Percentiles rank a stretch among this genome's conserved stretches.
Conservation (phyloP, 2,329 filamentous ascomycete species). For the Stachybotrys chlorohalonatus region DNA sequence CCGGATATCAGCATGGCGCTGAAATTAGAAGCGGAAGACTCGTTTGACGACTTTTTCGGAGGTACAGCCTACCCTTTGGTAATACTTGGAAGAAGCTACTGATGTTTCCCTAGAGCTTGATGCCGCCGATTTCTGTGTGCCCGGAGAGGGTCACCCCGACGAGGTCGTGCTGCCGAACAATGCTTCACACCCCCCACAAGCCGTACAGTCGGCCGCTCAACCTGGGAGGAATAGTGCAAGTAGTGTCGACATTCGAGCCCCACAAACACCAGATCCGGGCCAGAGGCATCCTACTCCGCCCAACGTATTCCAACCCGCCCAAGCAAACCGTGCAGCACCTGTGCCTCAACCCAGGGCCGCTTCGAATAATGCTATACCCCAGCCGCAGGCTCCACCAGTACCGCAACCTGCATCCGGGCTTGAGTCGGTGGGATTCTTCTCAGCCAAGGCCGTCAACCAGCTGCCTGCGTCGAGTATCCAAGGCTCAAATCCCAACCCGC, state of each 20-base stretch:
- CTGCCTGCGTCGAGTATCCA: conserved; percentile 34
- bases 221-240: conserved; percentile 9
- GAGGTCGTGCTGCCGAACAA: conserved; percentile 50
- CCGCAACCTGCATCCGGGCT: conserved; percentile 12
- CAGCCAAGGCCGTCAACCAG: conserved; percentile 54
- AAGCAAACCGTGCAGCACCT: conserved; percentile 11
- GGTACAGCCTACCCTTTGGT: conserved; percentile 29
- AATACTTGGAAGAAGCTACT: conserved; percentile 7
- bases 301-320: conserved; percentile 11
- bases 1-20: conserved; percentile 3
- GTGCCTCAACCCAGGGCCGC: conserved; percentile 7
- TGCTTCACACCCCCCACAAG: conserved; percentile 7
- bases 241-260: conserved; percentile 10
- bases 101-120: conserved; percentile 53
- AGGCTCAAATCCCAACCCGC: conserved; percentile 28
- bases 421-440: conserved; percentile 57
- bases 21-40: conserved; percentile 28
- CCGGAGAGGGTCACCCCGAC: conserved; percentile 64
- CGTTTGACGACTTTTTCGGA: conserved; percentile 42
- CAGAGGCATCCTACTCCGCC: conserved; percentile 12
- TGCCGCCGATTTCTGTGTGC: conserved; percentile 65
- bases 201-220: conserved; percentile 10
- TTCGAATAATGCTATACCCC: conserved; percentile 12
- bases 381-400: conserved; percentile 19
- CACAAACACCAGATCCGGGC: conserved; percentile 24